Percentiles rank a stretch among this genome's conserved stretches.
phyloP scores from a whole-genome alignment of 148 eudicot species.

The Vaccinium darrowii region DNA sequence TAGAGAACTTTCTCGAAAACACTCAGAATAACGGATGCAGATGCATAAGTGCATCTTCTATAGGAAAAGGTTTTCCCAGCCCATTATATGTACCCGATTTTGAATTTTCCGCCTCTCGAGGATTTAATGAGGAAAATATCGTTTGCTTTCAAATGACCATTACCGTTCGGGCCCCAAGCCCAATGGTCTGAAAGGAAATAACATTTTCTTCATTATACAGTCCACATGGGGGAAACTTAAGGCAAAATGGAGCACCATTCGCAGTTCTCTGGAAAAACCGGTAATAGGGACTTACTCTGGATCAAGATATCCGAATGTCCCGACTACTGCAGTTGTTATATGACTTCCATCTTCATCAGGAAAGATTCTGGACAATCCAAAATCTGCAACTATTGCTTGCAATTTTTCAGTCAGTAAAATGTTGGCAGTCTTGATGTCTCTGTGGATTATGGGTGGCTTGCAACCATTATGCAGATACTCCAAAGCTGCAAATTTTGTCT shows the following conservation, averaged over 20 bases:
- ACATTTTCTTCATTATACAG: background rate
- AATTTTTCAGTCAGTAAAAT: conserved; percentile 6
- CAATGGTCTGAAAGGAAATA: background rate
- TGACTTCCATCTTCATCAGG: background rate
- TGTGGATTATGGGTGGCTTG: conserved; percentile 17
- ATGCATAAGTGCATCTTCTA: background rate
- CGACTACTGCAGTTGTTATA: conserved; percentile 10
- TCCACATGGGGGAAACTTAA: background rate
- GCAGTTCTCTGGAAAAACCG: background rate
- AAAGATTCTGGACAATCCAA: conserved; percentile 6
- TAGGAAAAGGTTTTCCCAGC: background rate
- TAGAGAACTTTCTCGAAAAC: background rate
- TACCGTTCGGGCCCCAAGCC: background rate
- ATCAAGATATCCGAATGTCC: conserved; percentile 11
- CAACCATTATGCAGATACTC: conserved; percentile 8
- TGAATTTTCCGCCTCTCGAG: background rate
- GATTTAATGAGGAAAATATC: background rate
- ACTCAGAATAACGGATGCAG: background rate
- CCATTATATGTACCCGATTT: too few relatives aligned
- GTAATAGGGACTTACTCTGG: conserved; percentile 5
- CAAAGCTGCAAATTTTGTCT: background rate
- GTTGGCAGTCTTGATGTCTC: conserved; percentile 16
- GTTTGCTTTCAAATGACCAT: background rate
- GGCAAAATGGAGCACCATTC: background rate
- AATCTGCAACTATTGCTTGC: conserved; percentile 12